Percentiles rank a stretch among this genome's conserved stretches.
Conservation (phyloP, 1,284 basidiomycete genomes). For the Clitocybe nebularis region DNA sequence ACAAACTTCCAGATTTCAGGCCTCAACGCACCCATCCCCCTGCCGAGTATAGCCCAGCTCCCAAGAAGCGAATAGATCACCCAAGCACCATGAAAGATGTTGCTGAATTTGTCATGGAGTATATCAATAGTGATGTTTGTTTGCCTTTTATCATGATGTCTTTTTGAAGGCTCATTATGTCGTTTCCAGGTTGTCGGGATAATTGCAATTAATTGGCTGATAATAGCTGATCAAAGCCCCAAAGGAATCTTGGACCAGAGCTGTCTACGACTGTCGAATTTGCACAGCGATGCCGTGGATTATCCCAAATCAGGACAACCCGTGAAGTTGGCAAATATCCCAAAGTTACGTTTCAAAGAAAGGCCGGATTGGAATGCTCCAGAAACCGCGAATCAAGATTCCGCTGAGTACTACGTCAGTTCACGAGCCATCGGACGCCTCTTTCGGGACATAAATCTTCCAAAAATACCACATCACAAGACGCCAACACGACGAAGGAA, state of each 20-base stretch:
- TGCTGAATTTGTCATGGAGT: constrained; percentile 71
- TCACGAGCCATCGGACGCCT: constrained; percentile 50
- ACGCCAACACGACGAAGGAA: constrained; percentile 9
- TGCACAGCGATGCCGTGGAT: constrained; percentile 72
- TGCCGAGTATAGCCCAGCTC: constrained; percentile 49
- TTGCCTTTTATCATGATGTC: background rate
- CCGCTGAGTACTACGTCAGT: constrained; percentile 44
- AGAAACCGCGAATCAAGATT: constrained; percentile 41
- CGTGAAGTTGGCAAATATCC: constrained; percentile 45
- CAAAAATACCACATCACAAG: constrained; percentile 18
- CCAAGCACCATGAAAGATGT: constrained; percentile 66
- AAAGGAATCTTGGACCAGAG: constrained; percentile 51
- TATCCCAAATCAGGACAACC: constrained; percentile 64
- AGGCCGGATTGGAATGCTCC: constrained; percentile 67
- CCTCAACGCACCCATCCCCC: constrained; percentile 32
- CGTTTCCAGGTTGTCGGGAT: constrained; percentile 52
- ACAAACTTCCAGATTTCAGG: constrained; percentile 31
- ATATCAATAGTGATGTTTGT: constrained; percentile 60
- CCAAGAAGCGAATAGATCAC: constrained; percentile 43
- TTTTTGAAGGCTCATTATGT: constrained; percentile 1
- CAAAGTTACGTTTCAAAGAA: constrained; percentile 31
- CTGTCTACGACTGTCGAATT: constrained; percentile 58
- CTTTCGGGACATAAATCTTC: constrained; percentile 55
- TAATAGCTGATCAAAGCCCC: constrained; percentile 63
- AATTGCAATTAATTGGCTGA: constrained; percentile 57